Conservation (phyloP, 192 early-diverging fungal genomes). For the Pilaira anomala region DNA sequence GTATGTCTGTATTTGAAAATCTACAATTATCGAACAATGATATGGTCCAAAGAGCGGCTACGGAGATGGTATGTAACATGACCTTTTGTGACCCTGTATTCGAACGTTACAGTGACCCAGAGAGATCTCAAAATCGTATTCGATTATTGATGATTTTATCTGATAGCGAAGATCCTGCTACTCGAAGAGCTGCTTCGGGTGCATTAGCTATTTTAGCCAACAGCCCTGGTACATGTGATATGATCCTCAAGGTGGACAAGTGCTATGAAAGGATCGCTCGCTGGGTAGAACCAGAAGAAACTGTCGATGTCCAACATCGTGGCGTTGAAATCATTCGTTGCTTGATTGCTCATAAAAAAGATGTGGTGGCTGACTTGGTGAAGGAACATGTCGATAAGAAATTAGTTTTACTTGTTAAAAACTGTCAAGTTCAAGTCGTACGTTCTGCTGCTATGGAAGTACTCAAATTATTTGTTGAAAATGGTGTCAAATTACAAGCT, state of each 20-base stretch:
- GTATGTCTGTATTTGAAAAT: conserved; percentile 69
- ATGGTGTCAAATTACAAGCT: conserved; percentile 37
- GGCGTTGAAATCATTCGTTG: conserved; percentile 72
- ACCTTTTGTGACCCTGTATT: conserved; percentile 80
- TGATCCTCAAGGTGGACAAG: conserved; percentile 54
- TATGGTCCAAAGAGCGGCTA: conserved; percentile 82
- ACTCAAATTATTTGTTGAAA: conserved; percentile 46
- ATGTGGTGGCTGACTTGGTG: conserved; percentile 45
- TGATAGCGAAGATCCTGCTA: conserved; percentile 83
- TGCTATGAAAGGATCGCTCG: conserved; percentile 52
- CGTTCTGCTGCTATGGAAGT: conserved; percentile 55
- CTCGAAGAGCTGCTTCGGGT: conserved; percentile 81
- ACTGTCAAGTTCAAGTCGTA: conserved; percentile 45
- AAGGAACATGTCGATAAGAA: conserved; percentile 41
- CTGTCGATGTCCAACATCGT: conserved; percentile 66
- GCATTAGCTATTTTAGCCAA: conserved; percentile 78
- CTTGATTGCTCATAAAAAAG: conserved; percentile 46
- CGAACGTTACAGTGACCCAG: conserved; percentile 63
- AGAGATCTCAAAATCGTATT: conserved; percentile 51
- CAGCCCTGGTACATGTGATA: conserved; percentile 48
- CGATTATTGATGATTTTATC: conserved; percentile 82
- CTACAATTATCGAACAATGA: conserved; percentile 77
- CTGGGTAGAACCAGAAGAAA: conserved; percentile 51
- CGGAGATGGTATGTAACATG: conserved; percentile 93
- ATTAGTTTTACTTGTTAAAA: conserved; percentile 47